A percentile compares a stretch with the other conserved stretches of the same genome.
Conservation (phyloP, 345 rosid species). For the Excoecaria cochinchinensis region DNA sequence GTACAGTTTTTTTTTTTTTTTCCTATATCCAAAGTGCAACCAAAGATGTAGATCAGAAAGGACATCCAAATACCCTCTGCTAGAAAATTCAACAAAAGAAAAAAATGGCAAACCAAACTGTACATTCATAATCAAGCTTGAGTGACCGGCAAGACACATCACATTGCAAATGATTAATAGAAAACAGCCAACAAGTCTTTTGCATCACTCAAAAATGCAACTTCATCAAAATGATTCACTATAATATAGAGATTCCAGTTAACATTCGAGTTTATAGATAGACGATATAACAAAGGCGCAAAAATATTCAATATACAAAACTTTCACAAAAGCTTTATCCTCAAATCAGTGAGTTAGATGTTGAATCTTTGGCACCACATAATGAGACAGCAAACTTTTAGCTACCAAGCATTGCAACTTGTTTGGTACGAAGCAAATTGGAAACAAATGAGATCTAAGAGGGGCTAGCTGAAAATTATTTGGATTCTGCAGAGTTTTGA, state of each 20-base stretch:
- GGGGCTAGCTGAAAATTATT: not conserved
- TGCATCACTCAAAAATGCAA: not conserved
- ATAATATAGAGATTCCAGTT: not conserved
- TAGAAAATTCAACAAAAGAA: not conserved
- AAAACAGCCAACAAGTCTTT: constrained; percentile 1
- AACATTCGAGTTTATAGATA: not conserved
- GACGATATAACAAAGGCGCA: not conserved
- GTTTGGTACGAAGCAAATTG: not conserved
- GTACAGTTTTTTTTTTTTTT: too few relatives aligned
- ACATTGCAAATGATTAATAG: not conserved
- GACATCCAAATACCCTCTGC: not conserved
- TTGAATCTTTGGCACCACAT: not conserved
- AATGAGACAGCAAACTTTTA: not conserved
- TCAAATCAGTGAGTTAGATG: not conserved
- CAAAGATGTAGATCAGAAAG: not conserved
- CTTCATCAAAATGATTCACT: not conserved
- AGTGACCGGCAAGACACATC: not conserved
- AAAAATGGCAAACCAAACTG: not conserved
- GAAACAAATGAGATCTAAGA: not conserved
- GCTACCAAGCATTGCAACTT: not conserved
- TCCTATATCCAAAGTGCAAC: too few relatives aligned
- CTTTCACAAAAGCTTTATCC: not conserved
- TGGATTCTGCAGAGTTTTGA: not conserved
- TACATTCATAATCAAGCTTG: not conserved
- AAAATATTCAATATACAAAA: not conserved